Base-by-base conservation (phyloP, 73 alveolate species). In the Blepharisma stoltei region DNA sequence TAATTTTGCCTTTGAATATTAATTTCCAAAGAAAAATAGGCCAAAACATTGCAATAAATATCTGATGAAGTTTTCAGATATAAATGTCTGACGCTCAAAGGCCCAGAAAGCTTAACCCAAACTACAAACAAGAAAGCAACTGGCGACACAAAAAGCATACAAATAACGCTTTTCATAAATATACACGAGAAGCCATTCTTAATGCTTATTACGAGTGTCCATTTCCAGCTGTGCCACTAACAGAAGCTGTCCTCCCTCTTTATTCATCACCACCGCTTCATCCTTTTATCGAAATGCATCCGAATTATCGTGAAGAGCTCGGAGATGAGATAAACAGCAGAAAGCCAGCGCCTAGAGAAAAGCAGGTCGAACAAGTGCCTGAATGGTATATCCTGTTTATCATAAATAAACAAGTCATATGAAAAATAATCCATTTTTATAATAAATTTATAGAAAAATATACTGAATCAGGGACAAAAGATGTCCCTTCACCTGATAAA, bases 261-360 rank as follows among this genome's bases (percentile, higher is more conserved):
- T 52, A 11, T 52, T 20, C 66, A 52, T 52, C 66, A 14, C 66
- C 66, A 14, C 66, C 66, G n/a, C 23, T 52, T 14, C 23, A 14
- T 14, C 66, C 66, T 52, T 52, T 52, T 20, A 20, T 20, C n/a
- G 27, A 52, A 11, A 32, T 32, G 41, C 41, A 32, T 32, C 41
- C 41, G 41, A 32, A 32, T 3, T 32, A 32, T 3, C 41, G 41
- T 32, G 41, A 32, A 32, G 23, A 52, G n/a, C 23, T 52, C 0
- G 66, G 66, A 4, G 66, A 52, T 52, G 66, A 52, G 0, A 20
- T 52, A 52, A 52, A 52, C 66, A 52, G 66, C 4, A 52, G 66
- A 52, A 52, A 52, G 23, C 66, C n/a, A 1, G 66, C 23, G 4
- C 66, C 66, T 14, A 52, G 66, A 52, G 66, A 52, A 52, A 52